These are phyloP conservation scores for Aspergillus carbonarius DNA, from an alignment of 2,329 filamentous ascomycete species.

Conservation along the genomic window DNA sequence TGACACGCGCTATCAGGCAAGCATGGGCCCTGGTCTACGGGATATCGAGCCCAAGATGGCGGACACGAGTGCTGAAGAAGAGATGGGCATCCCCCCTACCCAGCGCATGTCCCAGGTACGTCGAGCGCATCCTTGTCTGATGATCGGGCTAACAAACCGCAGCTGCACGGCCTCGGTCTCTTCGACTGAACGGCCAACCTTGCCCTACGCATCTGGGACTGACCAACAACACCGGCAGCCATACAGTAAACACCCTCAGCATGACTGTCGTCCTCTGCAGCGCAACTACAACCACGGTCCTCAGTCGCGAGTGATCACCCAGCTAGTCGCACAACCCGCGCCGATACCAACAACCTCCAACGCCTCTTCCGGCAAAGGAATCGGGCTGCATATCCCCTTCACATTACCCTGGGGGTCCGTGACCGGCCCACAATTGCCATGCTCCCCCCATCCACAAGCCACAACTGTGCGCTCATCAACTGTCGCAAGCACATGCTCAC, in stretches of 20 bases:
- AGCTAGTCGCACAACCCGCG: slow-evolving; percentile 89
- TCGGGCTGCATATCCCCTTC: slow-evolving; percentile 66
- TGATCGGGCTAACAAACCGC: slow-evolving; percentile 21
- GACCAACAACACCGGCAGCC: background rate
- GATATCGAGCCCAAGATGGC: slow-evolving; percentile 32
- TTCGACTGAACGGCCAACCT: slow-evolving; percentile 38
- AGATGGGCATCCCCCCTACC: slow-evolving; percentile 47
- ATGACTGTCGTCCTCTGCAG: background rate
- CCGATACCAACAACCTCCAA: slow-evolving; percentile 62
- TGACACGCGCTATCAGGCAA: slow-evolving; percentile 27
- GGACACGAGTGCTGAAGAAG: slow-evolving; percentile 24
- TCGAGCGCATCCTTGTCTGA: background rate
- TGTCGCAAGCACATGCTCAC: slow-evolving; percentile 82
- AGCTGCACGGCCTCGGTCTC: slow-evolving; percentile 42
- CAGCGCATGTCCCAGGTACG: slow-evolving; percentile 51
- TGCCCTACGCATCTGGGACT: background rate
- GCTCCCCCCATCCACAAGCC: slow-evolving; percentile 95
- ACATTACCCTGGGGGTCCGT: slow-evolving; percentile 64
- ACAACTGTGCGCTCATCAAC: slow-evolving; percentile 66
- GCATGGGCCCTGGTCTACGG: slow-evolving; percentile 30
- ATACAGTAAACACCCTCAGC: background rate
- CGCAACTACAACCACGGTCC: background rate
- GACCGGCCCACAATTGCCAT: slow-evolving; percentile 85
- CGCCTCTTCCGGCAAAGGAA: slow-evolving; percentile 57
- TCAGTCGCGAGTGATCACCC: slow-evolving; percentile 52